phyloP scores from a whole-genome alignment of 495 filamentous ascomycete species.

The Neurospora terricola region DNA sequence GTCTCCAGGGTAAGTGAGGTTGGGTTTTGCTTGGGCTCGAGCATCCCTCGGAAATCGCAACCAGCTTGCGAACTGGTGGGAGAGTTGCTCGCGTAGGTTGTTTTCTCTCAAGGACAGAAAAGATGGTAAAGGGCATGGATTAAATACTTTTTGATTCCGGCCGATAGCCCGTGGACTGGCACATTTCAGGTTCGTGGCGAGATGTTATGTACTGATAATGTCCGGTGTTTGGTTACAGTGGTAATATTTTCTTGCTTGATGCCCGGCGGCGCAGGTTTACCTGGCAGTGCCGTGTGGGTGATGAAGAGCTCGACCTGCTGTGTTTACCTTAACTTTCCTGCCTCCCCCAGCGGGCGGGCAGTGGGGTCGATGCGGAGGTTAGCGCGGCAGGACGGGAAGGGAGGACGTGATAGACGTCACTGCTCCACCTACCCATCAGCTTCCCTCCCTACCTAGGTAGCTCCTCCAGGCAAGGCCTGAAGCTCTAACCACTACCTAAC shows the following conservation, averaged over 20 bases:
- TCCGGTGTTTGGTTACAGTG: not conserved
- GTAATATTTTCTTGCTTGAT: not conserved
- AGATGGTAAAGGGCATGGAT: not conserved
- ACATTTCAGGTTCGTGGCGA: not conserved
- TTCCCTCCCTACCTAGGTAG: not conserved
- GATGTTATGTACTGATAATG: not conserved
- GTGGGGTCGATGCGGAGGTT: not conserved
- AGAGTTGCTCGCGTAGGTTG: not conserved
- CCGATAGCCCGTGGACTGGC: not conserved
- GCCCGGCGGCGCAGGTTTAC: not conserved
- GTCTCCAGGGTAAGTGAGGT: not conserved
- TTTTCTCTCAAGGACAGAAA: not conserved
- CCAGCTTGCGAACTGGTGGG: not conserved
- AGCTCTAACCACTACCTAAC: not conserved
- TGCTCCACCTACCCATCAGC: not conserved
- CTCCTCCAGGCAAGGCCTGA: not conserved
- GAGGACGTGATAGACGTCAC: not conserved
- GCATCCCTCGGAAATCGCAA: not conserved
- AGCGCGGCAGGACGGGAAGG: not conserved
- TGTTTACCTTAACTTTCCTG: not conserved
- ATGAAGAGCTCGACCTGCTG: not conserved
- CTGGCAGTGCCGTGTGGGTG: not conserved
- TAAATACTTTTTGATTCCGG: not conserved
- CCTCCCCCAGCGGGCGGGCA: not conserved
- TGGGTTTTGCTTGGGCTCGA: not conserved